Evolutionary conservation across 2,329 filamentous ascomycete species (phyloP), one percentile per base, ranked within the genome.

Genomic region (Triangularia verruculosa): DNA sequence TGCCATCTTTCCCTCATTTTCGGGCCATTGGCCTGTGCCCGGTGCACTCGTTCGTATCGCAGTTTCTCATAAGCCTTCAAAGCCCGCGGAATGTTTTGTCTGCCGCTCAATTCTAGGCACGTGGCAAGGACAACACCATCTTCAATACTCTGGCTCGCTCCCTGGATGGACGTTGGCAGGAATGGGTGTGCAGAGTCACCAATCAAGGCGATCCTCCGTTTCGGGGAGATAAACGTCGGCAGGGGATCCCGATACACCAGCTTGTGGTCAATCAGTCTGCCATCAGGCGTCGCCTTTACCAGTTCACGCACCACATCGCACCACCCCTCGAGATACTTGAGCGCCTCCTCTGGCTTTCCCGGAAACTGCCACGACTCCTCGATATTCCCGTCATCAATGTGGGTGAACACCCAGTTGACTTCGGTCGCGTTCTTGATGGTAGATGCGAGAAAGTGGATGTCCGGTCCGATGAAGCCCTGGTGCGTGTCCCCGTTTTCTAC

Each of bases 321-420:
- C 76, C 77, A 79, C 7, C 75, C 78, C 0, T 71, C 68, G 0
- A 80, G 73, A n/a, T 79, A 75, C 13, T 74, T 73, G 27, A 79
- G 73, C 1, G 79, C 79, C 63, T 81, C 78, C 55, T 77, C 74
- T 1, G 78, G 74, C 57, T 78, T 78, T 12, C 76, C 77, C 0
- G 77, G 77, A 56, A 80, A 78, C 57, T 76, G 76, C 78, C 78
- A 81, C 22, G 78, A 79, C 67, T 82, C 78, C 57, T 80, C 75
- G 43, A 82, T 79, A 64, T 81, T 78, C 4, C 74, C 77, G 55
- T 80, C 77, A 53, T 78, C 80, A 59, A 79, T 72, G 60, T 74
- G 72, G 28, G 83, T 84, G 59, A 82, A 80, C 5, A 84, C 82
- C 82, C 80, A 84, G 63, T 78, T 81, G 61, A 85, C 79, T 63